Evolutionary conservation across 306 rosid genomes (phyloP).

Genomic region (Corylus heterophylla): DNA sequence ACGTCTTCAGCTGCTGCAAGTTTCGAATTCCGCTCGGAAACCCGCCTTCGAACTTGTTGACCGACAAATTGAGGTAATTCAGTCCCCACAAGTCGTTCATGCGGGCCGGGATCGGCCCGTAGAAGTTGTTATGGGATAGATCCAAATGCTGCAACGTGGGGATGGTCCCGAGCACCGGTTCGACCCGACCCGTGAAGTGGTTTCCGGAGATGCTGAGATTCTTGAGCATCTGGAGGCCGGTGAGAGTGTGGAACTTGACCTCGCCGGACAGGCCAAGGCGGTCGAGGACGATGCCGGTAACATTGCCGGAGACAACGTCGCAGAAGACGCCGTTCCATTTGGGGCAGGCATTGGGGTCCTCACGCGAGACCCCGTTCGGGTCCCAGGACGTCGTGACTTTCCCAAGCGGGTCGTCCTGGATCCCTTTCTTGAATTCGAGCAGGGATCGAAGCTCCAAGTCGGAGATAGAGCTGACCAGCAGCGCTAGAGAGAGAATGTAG

Average conservation of each 20-base stretch:
- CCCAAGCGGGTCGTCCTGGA: slow-evolving; percentile 52
- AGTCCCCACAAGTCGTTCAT: slow-evolving; percentile 75
- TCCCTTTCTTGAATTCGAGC: slow-evolving; percentile 85
- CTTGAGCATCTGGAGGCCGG: slow-evolving; percentile 52
- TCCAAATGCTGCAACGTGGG: slow-evolving; percentile 73
- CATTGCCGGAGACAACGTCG: slow-evolving; percentile 57
- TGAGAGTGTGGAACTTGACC: slow-evolving; percentile 72
- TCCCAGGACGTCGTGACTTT: slow-evolving; percentile 56
- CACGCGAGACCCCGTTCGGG: background rate
- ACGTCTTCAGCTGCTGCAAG: slow-evolving; percentile 79
- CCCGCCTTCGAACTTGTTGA: slow-evolving; percentile 56
- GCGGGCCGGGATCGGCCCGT: slow-evolving; percentile 89
- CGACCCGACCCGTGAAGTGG: slow-evolving; percentile 68
- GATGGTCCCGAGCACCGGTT: slow-evolving; percentile 68
- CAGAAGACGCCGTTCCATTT: slow-evolving; percentile 69
- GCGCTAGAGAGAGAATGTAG: slow-evolving; percentile 10
- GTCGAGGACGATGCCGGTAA: slow-evolving; percentile 64
- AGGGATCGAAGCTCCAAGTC: slow-evolving; percentile 76
- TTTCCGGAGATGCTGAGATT: slow-evolving; percentile 76
- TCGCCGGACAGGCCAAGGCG: slow-evolving; percentile 61
- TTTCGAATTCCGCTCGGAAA: slow-evolving; percentile 62
- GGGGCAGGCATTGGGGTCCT: slow-evolving; percentile 40
- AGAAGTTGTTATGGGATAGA: slow-evolving; percentile 74
- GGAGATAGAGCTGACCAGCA: slow-evolving; percentile 30
- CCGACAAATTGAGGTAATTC: slow-evolving; percentile 70